A percentile compares a stretch with the other conserved stretches of the same genome.
phyloP scores from a whole-genome alignment of 768 basidiomycete genomes.

The Suillus spraguei region DNA sequence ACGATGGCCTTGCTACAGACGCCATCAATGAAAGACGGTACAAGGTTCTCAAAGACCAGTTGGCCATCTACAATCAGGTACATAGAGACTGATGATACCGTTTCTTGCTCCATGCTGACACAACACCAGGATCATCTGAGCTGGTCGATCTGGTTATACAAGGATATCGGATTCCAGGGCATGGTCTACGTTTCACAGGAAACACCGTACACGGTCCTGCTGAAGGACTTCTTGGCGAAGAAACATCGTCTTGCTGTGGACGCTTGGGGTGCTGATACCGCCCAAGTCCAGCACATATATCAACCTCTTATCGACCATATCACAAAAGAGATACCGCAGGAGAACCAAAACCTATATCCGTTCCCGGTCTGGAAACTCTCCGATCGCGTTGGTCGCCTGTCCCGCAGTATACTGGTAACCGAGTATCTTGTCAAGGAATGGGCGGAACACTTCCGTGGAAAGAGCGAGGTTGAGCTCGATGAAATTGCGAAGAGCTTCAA shows the following conservation, averaged over 20 bases:
- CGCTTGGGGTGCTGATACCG: conserved; percentile 75
- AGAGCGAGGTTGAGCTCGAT: conserved; percentile 63
- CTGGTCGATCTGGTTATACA: conserved; percentile 91
- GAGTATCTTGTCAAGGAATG: conserved; percentile 76
- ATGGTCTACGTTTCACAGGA: conserved; percentile 75
- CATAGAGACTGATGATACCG: not conserved
- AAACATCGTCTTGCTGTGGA: conserved; percentile 80
- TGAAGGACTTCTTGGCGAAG: conserved; percentile 70
- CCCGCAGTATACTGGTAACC: conserved; percentile 67
- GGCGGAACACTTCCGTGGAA: conserved; percentile 68
- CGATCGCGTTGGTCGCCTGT: conserved; percentile 55
- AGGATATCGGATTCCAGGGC: conserved; percentile 85
- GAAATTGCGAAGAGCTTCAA: conserved; percentile 75
- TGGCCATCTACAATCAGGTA: conserved; percentile 69
- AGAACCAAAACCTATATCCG: conserved; percentile 61
- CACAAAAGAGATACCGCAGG: conserved; percentile 51
- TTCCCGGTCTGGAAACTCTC: conserved; percentile 63
- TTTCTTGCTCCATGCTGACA: not conserved
- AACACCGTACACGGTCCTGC: conserved; percentile 71
- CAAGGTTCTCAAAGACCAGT: conserved; percentile 71
- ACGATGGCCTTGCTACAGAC: conserved; percentile 61
- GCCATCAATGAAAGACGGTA: conserved; percentile 66
- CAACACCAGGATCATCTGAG: conserved; percentile 55
- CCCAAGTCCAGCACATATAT: conserved; percentile 57
- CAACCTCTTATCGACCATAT: conserved; percentile 67